A percentile compares a stretch with the other conserved stretches of the same genome.
Conservation (phyloP, 805 yeast species). For the Pichia heedii region DNA sequence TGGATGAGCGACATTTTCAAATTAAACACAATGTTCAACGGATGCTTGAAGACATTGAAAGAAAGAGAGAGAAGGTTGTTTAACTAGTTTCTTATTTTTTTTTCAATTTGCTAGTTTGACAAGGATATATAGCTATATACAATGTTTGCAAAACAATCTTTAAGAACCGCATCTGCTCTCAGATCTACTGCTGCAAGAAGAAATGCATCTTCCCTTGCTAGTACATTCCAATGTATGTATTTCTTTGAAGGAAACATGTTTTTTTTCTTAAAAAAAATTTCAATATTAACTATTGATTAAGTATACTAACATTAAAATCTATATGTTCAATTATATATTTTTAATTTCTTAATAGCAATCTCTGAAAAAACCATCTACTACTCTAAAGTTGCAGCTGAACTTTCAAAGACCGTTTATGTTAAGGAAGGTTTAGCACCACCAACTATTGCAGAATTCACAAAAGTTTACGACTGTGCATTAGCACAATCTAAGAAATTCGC, state of each 20-base stretch:
- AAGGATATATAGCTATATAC: background rate
- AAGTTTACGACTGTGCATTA: constrained; percentile 53
- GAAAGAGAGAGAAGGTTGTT: no score
- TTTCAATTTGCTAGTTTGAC: background rate
- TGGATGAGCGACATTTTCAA: background rate
- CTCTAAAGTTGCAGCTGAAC: constrained; percentile 48
- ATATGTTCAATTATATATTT: background rate
- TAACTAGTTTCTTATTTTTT: no score
- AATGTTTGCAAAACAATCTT: constrained; percentile 29
- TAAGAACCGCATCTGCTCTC: constrained; percentile 14
- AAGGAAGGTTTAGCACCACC: constrained; percentile 96
- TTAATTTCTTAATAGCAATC: constrained; percentile 17
- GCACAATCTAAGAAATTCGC: constrained; percentile 34
- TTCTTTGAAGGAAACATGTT: no score
- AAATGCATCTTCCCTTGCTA: background rate
- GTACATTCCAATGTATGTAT: background rate
- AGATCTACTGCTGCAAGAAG: background rate
- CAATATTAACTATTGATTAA: no score
- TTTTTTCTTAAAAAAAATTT: no score
- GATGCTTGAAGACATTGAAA: no score
- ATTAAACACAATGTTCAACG: no score
- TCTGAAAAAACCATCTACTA: constrained; percentile 67
- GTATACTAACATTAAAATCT: constrained; percentile 19
- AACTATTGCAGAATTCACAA: constrained; percentile 61
- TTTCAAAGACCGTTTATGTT: constrained; percentile 69